A percentile compares a stretch with the other conserved stretches of the same genome.
These are phyloP conservation scores for Acer campestre DNA, from an alignment of 345 rosid species.

Conservation along the genomic window DNA sequence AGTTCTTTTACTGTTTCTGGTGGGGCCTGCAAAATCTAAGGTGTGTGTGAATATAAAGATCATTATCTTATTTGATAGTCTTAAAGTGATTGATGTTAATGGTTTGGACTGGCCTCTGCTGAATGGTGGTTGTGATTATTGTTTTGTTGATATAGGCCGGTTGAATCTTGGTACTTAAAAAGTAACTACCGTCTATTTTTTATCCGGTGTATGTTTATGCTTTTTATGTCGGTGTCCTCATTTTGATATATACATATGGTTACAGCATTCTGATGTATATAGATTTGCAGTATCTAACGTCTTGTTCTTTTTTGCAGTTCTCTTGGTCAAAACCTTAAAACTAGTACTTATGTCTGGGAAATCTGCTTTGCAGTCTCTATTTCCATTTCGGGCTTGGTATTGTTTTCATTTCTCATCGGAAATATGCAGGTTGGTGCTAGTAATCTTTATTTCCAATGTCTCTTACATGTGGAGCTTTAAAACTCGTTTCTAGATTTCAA, in stretches of 20 bases:
- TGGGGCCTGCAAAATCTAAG: conserved; percentile 85
- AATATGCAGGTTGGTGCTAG: conserved; percentile 79
- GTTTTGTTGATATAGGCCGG: not conserved
- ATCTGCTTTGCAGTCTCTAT: conserved; percentile 68
- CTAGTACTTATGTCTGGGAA: conserved; percentile 75
- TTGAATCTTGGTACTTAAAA: not conserved
- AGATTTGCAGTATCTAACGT: not conserved
- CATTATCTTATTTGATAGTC: not conserved
- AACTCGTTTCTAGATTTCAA: not conserved
- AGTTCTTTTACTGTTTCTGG: conserved; percentile 77
- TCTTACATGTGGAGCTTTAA: conserved; percentile 1
- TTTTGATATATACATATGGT: not conserved
- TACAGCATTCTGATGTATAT: not conserved
- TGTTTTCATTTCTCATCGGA: conserved; percentile 80
- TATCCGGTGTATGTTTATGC: not conserved
- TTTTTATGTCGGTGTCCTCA: not conserved
- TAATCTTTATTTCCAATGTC: not conserved
- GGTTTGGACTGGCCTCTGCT: not conserved
- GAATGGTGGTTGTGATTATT: not conserved
- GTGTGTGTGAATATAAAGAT: conserved; percentile 29
- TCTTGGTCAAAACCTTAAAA: conserved; percentile 74
- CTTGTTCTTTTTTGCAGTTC: conserved; percentile 41
- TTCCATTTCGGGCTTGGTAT: conserved; percentile 68
- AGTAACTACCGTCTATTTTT: not conserved
- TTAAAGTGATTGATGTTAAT: not conserved